Evolutionary conservation across 208 protist genomes (phyloP).

Genomic region (Trypanosoma theileri): DNA sequence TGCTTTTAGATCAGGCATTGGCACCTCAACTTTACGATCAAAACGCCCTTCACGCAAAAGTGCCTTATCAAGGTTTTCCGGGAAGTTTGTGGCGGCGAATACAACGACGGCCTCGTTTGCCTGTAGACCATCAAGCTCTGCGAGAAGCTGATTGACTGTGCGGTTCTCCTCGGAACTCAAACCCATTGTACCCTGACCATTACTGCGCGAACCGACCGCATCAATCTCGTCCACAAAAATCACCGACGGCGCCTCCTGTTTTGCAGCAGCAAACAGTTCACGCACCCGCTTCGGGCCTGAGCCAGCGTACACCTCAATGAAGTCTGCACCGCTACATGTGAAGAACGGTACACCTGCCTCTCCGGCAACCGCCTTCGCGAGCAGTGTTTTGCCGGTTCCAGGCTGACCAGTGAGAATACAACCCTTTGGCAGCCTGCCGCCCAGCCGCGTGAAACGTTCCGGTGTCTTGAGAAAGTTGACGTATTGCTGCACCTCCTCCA

Average conservation of each 20-base stretch:
- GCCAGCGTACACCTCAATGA: slow-evolving; percentile 98
- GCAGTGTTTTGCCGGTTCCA: slow-evolving; percentile 96
- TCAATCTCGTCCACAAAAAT: slow-evolving; percentile 99
- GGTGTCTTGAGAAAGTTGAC: slow-evolving; percentile 95
- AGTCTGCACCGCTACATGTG: slow-evolving; percentile 92
- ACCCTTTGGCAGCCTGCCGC: slow-evolving; percentile 95
- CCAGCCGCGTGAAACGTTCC: slow-evolving; percentile 92
- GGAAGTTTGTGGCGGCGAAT: slow-evolving; percentile 97
- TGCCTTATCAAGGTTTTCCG: slow-evolving; percentile 93
- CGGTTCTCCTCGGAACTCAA: slow-evolving; percentile 85
- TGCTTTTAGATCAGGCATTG: slow-evolving; percentile 73
- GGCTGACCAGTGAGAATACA: slow-evolving; percentile 95
- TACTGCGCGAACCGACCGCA: slow-evolving; percentile 90
- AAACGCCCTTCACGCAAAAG: slow-evolving; percentile 97
- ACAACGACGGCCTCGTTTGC: slow-evolving; percentile 92
- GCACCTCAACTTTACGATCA: slow-evolving; percentile 92
- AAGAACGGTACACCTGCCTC: slow-evolving; percentile 96
- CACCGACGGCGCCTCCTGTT: slow-evolving; percentile 92
- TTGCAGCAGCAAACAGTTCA: slow-evolving; percentile 93
- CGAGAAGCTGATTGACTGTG: slow-evolving; percentile 97
- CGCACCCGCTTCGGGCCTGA: slow-evolving; percentile 94
- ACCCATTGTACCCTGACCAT: slow-evolving; percentile 61
- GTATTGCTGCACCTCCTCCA: slow-evolving; percentile 95
- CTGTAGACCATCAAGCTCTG: slow-evolving; percentile 95
- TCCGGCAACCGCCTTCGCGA: slow-evolving; percentile 90